Evolutionary conservation across 108 stramenopile species (phyloP), one percentile per base, ranked within the genome.

Genomic region (Phaeodactylum tricornutum): DNA sequence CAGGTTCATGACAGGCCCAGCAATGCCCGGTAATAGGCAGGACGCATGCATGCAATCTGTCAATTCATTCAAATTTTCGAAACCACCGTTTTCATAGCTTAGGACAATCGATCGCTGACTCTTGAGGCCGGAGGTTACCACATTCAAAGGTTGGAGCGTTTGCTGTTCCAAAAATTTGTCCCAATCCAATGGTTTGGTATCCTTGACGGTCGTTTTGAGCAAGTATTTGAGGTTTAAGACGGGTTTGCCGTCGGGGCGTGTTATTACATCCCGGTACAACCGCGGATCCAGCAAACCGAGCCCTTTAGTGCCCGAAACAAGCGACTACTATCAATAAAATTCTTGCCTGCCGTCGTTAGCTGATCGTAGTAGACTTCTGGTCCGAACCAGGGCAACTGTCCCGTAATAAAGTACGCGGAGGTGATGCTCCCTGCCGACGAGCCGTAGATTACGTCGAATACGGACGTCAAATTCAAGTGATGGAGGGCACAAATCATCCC

Each of bases 351-450:
- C 4, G 77, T 77, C 9, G 96, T 90, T 20, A 97, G 56, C 4
- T 64, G 40, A 55, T 97, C 93, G 64, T 97, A 97, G 50, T 95
- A 95, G 15, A 97, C 64, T 56, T 93, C 92, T n/a, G 91, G 94
- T 4, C 96, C 96, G 44, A 89, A 73, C 75, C 84, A 84, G 2
- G 84, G 92, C 42, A 94, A 53, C 59, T 96, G 92, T 2, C 66
- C 53, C 5, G 77, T 84, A 30, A 85, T 71, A 54, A 95, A 90
- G 61, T 92, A 95, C 0, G 89, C 84, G 4, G 77, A 84, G 31
- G 93, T 77, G 5, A 96, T 65, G 26, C 83, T 75, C 6, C 95
- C 95, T 0, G 95, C 95, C 22, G 77, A 80, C 5, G 77, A 77
- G 8, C 95, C 95, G 60, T 96, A 96, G 0, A 96, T 87, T n/a